Base-by-base conservation (phyloP, 257 asterid species). In the Solanum arcanum region DNA sequence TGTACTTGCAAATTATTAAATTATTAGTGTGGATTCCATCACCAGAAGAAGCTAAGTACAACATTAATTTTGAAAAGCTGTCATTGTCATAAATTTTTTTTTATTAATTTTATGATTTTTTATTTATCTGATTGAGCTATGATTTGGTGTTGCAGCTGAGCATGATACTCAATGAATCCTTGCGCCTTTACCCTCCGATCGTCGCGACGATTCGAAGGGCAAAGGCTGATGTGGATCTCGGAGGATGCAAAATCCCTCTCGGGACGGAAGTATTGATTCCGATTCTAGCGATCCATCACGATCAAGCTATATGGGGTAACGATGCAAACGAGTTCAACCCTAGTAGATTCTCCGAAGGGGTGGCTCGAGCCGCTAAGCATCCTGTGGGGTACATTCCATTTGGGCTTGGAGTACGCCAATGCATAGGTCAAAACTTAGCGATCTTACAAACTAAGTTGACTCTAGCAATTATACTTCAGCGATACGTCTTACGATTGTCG, bases 281-380 rank as follows among this genome's bases (percentile, higher is more conserved):
- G 2, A 91, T 91, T 91, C 76, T 91, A 27, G 94, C 94, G 72
- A 90, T 91, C 12, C 94, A 91, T 70, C 94, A 91, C 31, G 94
- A 91, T 56, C 94, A 90, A 62, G 56, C 90, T 5, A 49, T 91
- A 14, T 91, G 94, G 94, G 94, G 92, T 0, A 85, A 39, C 14
- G 94, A 91, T 27, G 94, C 78, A 1, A 91, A 91, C 29, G 92
- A 90, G 15, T 91, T 91, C 35, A 91, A 91, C 76, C 94, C 94
- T 52, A 35, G 86, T 29, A 88, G 94, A 70, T 91, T 91, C 46
- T 46, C 89, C 0, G 90, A 89, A 5, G 94, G 94, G 6, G 91
- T 90, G 64, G 90, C 92, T 0, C 86, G 89, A 7, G 92, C 92
- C 47, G 90, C 92, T 42, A 91, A 90, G 64, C 92, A 91, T 25